phyloP scores from a whole-genome alignment of 1,139 yeast genomes.

The Yamadazyma epiphylla region DNA sequence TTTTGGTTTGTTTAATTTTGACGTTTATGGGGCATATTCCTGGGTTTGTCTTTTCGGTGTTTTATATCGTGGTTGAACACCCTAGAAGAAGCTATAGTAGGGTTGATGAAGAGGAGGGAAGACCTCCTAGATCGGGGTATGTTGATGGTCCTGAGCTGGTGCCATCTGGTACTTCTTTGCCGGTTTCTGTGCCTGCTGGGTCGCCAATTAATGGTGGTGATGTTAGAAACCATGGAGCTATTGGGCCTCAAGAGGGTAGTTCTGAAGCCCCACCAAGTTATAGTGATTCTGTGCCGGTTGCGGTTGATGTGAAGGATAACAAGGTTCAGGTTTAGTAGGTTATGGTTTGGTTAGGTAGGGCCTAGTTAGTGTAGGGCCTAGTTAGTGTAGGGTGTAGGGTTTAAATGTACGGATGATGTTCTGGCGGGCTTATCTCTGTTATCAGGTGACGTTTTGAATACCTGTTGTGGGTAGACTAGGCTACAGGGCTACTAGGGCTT shows the following conservation, averaged over 20 bases:
- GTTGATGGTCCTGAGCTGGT: slow-evolving; percentile 3
- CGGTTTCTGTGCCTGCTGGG: slow-evolving; percentile 1
- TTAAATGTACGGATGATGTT: too few species aligned
- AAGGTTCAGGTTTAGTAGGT: background rate
- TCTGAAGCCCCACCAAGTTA: slow-evolving; percentile 12
- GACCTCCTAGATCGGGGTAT: slow-evolving; percentile 3
- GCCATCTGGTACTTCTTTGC: too few species aligned
- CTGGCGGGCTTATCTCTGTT: too few species aligned
- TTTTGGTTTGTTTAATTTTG: slow-evolving; percentile 30
- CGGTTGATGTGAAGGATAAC: background rate
- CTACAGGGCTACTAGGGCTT: too few species aligned
- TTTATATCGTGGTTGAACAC: slow-evolving; percentile 24
- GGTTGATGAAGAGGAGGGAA: slow-evolving; percentile 16
- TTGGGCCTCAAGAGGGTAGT: slow-evolving; percentile 6
- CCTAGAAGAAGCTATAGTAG: slow-evolving; percentile 20
- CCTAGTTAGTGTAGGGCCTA: too few species aligned
- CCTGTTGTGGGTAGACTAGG: too few species aligned
- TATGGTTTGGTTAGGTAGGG: too few species aligned
- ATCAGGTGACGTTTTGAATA: too few species aligned
- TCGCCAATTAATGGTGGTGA: background rate
- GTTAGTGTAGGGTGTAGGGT: too few species aligned
- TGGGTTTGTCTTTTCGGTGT: slow-evolving; percentile 32
- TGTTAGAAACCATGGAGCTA: background rate
- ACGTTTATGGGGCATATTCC: slow-evolving; percentile 38
- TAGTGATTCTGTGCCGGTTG: background rate